Evolutionary conservation across 1,284 basidiomycete genomes (phyloP), one percentile per base, ranked within the genome.

Genomic region (Tilletia horrida): DNA sequence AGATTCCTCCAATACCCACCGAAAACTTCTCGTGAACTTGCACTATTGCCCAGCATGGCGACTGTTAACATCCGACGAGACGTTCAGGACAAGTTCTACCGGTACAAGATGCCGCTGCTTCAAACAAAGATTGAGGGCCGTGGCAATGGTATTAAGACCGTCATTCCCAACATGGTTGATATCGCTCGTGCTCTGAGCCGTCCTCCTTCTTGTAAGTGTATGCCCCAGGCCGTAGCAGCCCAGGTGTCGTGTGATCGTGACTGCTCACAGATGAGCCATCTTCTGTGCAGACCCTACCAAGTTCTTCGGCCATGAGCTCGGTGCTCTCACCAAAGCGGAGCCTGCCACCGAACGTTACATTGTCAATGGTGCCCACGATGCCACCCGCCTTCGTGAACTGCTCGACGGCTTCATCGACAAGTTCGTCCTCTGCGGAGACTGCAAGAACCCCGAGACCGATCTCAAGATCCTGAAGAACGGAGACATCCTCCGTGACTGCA

Each of bases 391-490:
- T 40, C 91, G 95, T 69, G 95, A 98, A 83, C 88, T 99, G 8
- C 89, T 98, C 77, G 95, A 98, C 82, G 87, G 84, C 57, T 99
- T 98, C 86, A 99, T 99, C 85, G 81, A 83, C 77, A 97, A 97
- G 84, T 99, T 97, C 80, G 93, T 99, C 65, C 89, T 99, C 31
- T 99, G 96, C 85, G 90, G 89, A 72, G 88, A 90, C 48, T 99
- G 96, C 90, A 97, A 97, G 86, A 99, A 99, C 83, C 96, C 96
- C 27, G 96, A 99, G 85, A 99, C 96, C 50, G 95, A 97, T 80
- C 88, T 97, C 64, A 85, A 94, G 84, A 89, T 97, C 82, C 88
- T 91, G 80, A 93, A 91, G 83, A 87, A 85, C 68, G 79, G 78
- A 62, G 87, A 90, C 76, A 95, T 98, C 82, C 88, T 91, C 75